Evolutionary conservation across 768 basidiomycete genomes (phyloP).

Genomic region (Termitomyces sp.): DNA sequence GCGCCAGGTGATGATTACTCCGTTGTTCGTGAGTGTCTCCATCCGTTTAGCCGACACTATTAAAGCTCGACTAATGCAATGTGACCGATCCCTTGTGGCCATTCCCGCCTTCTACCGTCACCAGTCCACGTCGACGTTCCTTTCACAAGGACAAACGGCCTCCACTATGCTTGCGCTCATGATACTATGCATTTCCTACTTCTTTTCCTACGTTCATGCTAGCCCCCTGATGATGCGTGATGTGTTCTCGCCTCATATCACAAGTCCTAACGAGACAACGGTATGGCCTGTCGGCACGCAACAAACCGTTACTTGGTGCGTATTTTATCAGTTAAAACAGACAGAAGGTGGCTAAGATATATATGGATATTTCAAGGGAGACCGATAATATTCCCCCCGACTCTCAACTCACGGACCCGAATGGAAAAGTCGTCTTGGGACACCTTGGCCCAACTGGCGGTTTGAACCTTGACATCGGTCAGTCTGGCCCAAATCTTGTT

Average conservation of each 20-base stretch:
- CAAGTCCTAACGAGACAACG: conserved; percentile 36
- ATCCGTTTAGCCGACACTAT: conserved; percentile 10
- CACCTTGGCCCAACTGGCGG: conserved; percentile 34
- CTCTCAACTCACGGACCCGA: conserved; percentile 41
- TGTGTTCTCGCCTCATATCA: conserved; percentile 48
- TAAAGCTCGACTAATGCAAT: conserved; percentile 12
- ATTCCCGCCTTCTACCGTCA: conserved; percentile 13
- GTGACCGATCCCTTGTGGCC: conserved; percentile 8
- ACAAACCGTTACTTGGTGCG: conserved; percentile 52
- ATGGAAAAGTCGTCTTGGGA: conserved; percentile 49
- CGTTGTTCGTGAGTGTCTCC: conserved; percentile 31
- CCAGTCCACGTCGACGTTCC: conserved; percentile 14
- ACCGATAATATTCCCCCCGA: conserved; percentile 40
- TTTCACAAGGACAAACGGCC: conserved; percentile 1
- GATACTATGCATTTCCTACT: conserved; percentile 24
- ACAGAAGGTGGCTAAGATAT: conserved; percentile 1
- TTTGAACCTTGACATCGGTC: conserved; percentile 52
- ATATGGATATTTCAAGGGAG: conserved; percentile 33
- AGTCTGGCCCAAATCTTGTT: conserved; percentile 12
- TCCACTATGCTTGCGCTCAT: conserved; percentile 26
- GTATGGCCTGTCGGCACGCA: conserved; percentile 46
- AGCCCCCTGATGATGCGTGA: conserved; percentile 34
- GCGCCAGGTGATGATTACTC: conserved; percentile 28
- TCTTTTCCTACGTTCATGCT: conserved; percentile 27
- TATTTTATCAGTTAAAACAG: background rate